These are phyloP conservation scores for Globisporangium heterothallicum DNA, from an alignment of 352 stramenopile species.

Conservation along the genomic window DNA sequence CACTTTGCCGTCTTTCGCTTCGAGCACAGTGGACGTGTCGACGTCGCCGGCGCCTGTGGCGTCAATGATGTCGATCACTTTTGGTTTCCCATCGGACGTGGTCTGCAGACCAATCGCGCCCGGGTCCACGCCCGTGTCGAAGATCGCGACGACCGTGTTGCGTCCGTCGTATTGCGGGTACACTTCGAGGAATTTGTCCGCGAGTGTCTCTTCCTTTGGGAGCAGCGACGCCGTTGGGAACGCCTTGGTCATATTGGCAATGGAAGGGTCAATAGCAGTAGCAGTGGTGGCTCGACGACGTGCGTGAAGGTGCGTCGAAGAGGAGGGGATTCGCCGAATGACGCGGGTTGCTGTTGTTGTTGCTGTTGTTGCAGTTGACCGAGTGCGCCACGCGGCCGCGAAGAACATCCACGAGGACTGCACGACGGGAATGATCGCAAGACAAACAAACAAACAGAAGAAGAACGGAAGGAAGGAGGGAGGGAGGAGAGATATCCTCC, in stretches of 20 bases:
- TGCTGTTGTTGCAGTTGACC: no score
- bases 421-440: neutral
- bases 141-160: constrained; percentile 90
- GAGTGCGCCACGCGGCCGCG: constrained; percentile 2
- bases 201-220: constrained; percentile 91
- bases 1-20: constrained; percentile 48
- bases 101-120: constrained; percentile 83
- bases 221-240: constrained; percentile 72
- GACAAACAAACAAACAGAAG: no score
- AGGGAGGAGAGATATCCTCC: no score
- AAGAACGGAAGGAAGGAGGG: neutral
- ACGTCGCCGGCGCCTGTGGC: constrained; percentile 93
- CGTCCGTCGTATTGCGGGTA: constrained; percentile 89
- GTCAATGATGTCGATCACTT: constrained; percentile 95
- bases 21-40: constrained; percentile 68
- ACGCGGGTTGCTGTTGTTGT: neutral
- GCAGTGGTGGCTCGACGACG: neutral
- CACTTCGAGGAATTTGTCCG: constrained; percentile 64
- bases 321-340: constrained; percentile 11
- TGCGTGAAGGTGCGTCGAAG: constrained; percentile 1
- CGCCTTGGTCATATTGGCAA: constrained; percentile 28
- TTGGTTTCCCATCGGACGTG: constrained; percentile 84
- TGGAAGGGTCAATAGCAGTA: no score
- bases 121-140: constrained; percentile 95
- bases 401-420: constrained; percentile 8